Conservation (phyloP, 108 stramenopile species). For the Chaetoceros muelleri region DNA sequence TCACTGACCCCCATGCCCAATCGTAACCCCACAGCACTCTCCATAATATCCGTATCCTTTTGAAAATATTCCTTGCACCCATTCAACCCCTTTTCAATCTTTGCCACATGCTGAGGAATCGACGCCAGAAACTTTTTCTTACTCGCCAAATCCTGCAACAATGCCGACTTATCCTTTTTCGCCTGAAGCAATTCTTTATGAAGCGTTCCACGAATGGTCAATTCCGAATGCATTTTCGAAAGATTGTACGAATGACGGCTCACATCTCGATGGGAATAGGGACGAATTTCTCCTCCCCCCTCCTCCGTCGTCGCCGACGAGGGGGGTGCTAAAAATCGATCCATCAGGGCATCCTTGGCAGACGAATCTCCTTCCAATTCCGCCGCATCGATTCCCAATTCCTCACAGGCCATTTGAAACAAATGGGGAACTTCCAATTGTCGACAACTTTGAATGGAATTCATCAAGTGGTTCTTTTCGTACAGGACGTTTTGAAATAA, state of each 20-base stretch:
- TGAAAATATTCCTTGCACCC: constrained; percentile 51
- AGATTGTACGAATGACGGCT: constrained; percentile 15
- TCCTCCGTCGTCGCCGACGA: background rate
- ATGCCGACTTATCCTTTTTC: constrained; percentile 19
- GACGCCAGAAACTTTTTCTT: constrained; percentile 10
- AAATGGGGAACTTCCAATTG: constrained; percentile 1
- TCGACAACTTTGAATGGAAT: background rate
- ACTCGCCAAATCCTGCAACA: constrained; percentile 36
- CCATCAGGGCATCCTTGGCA: background rate
- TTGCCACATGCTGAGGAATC: constrained; percentile 11
- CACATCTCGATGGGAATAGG: constrained; percentile 22
- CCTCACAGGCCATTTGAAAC: background rate
- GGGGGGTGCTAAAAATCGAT: constrained; percentile 1
- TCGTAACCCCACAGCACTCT: constrained; percentile 1
- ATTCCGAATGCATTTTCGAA: constrained; percentile 20
- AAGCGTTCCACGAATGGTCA: constrained; percentile 15
- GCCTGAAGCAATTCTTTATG: constrained; percentile 22
- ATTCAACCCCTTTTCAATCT: constrained; percentile 48
- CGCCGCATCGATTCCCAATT: background rate
- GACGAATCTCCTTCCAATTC: background rate
- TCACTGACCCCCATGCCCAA: too few species aligned
- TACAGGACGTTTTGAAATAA: constrained; percentile 5
- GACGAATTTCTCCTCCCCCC: background rate
- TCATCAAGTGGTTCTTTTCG: constrained; percentile 6
- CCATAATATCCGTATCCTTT: constrained; percentile 3